These are phyloP conservation scores for Elaeis oleifera DNA, from an alignment of 202 grass and related monocot species.

Conservation along the genomic window DNA sequence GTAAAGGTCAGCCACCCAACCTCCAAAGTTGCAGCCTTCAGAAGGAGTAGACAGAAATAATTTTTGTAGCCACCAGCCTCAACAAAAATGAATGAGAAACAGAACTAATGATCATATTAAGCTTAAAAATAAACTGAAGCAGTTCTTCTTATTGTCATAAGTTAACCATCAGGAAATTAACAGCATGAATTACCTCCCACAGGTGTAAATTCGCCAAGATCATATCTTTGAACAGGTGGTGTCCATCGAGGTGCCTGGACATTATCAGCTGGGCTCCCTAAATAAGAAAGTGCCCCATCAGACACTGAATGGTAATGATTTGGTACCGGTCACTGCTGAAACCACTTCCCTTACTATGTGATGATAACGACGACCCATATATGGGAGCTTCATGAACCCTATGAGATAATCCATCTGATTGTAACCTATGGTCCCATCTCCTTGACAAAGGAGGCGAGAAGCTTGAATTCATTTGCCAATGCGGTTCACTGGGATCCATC, in stretches of 20 bases:
- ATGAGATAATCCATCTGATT: slow-evolving; percentile 46
- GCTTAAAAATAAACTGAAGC: neutral
- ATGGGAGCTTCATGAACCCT: slow-evolving; percentile 44
- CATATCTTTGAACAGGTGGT: slow-evolving; percentile 73
- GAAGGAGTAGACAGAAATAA: too few species aligned
- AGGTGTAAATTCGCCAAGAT: slow-evolving; percentile 87
- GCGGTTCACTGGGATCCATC: slow-evolving; percentile 74
- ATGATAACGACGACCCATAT: slow-evolving; percentile 56
- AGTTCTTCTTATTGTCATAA: neutral
- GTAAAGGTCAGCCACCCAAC: too few species aligned
- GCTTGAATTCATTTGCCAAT: slow-evolving; percentile 75
- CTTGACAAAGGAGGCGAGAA: slow-evolving; percentile 65
- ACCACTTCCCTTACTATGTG: slow-evolving; percentile 62
- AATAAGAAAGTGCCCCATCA: slow-evolving; percentile 89
- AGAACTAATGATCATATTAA: too few species aligned
- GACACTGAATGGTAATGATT: slow-evolving; percentile 88
- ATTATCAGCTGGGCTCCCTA: slow-evolving; percentile 77
- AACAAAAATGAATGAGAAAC: too few species aligned
- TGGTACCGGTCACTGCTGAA: slow-evolving; percentile 59
- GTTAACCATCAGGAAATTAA: neutral
- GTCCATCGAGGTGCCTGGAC: slow-evolving; percentile 72
- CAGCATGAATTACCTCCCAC: slow-evolving; percentile 47
- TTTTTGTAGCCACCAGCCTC: too few species aligned
- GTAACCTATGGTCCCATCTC: slow-evolving; percentile 50
- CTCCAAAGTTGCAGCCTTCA: too few species aligned